Conservation (phyloP, 108 stramenopile species). For the Discostella stelligeroides region DNA sequence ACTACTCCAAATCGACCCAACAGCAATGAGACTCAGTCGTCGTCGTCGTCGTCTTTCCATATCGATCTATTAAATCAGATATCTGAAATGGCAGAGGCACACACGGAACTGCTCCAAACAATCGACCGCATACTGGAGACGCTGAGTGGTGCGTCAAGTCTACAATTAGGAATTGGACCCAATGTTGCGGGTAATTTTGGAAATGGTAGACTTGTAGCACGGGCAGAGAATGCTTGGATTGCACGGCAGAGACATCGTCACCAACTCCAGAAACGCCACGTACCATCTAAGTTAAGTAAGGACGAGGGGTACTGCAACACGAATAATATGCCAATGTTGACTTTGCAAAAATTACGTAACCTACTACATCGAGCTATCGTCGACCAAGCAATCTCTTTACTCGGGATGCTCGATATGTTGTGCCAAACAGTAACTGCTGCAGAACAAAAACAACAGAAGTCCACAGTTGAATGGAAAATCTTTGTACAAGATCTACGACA, state of each 20-base stretch:
- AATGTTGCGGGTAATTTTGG: background rate
- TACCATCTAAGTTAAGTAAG: background rate
- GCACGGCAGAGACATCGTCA: background rate
- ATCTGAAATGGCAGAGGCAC: background rate
- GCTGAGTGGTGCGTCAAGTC: background rate
- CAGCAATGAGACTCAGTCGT: background rate
- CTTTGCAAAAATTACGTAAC: slow-evolving; percentile 29
- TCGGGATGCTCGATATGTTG: background rate
- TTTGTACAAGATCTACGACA: slow-evolving; percentile 31
- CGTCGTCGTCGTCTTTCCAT: background rate
- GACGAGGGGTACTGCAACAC: background rate
- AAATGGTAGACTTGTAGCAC: slow-evolving; percentile 10
- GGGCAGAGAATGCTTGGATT: slow-evolving; percentile 37
- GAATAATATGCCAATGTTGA: background rate
- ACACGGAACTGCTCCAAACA: background rate
- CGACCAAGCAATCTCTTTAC: slow-evolving; percentile 33
- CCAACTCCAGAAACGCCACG: background rate
- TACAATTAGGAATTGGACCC: slow-evolving; percentile 2
- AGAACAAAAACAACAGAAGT: background rate
- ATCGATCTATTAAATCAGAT: background rate
- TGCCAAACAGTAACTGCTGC: background rate
- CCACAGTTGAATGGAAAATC: slow-evolving; percentile 28
- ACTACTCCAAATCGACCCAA: no score
- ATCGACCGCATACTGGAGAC: background rate
- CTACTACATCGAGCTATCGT: slow-evolving; percentile 33